Conservation (phyloP, 2,329 filamentous ascomycete species). For the Beauveria bassiana region DNA sequence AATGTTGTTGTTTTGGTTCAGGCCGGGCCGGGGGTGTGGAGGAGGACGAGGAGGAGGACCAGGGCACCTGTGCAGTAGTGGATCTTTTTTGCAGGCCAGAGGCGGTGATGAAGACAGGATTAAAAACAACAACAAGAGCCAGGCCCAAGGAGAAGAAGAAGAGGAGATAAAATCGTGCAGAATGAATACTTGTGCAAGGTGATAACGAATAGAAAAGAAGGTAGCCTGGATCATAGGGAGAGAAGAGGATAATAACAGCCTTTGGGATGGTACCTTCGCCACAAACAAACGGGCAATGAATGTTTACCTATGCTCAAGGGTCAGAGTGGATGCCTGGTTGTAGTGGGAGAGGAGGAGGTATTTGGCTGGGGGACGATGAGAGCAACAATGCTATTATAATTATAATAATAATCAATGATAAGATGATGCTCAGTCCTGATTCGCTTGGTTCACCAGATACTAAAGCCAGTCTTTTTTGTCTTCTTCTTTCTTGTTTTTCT, state of each 20-base stretch:
- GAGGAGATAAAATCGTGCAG: not conserved
- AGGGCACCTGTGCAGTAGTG: not conserved
- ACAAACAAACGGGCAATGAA: conserved; percentile 2
- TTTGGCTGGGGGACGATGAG: not conserved
- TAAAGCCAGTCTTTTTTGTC: too few relatives aligned
- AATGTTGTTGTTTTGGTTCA: conserved; percentile 5
- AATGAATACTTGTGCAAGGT: too few relatives aligned
- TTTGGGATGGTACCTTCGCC: conserved; percentile 9
- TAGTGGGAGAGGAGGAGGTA: conserved; percentile 15
- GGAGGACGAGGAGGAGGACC: not conserved
- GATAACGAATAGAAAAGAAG: not conserved
- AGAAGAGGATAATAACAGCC: not conserved
- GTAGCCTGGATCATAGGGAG: not conserved
- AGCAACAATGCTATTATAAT: too few relatives aligned
- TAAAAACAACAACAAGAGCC: not conserved
- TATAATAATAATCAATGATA: too few relatives aligned
- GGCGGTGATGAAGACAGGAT: conserved; percentile 4
- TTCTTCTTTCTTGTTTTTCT: too few relatives aligned
- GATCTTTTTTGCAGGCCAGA: not conserved
- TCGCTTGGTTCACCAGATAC: too few relatives aligned
- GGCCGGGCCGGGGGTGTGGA: not conserved
- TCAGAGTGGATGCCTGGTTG: conserved; percentile 11
- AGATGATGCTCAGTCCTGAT: too few relatives aligned
- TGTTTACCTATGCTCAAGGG: not conserved
- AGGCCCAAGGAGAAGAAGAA: not conserved